Conservation (phyloP, 345 rosid genomes). For the Brassica juncea region DNA sequence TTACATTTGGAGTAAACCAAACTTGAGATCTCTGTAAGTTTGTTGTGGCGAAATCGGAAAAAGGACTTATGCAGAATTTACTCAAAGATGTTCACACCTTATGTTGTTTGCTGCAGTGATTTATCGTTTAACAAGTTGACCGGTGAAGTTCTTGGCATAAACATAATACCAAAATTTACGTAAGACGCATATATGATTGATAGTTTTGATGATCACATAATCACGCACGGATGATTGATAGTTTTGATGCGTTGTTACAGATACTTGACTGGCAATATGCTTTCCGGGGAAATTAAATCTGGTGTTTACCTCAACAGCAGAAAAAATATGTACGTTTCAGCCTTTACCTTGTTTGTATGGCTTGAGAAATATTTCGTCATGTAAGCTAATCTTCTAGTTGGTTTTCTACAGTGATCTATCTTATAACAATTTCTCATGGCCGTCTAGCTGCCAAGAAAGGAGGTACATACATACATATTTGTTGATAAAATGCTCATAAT, state of each 20-base stretch:
- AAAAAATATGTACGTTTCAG: conserved; percentile 25
- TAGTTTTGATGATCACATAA: not conserved
- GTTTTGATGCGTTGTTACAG: conserved; percentile 17
- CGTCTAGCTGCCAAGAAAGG: conserved; percentile 5
- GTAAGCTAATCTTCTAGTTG: conserved; percentile 4
- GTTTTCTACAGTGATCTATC: conserved; percentile 35
- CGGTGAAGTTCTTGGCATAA: conserved; percentile 2
- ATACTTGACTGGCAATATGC: conserved; percentile 35
- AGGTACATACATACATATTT: not conserved
- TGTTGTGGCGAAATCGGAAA: not conserved
- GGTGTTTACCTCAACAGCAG: not conserved
- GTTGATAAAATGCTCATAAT: not conserved
- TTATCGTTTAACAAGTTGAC: conserved; percentile 35
- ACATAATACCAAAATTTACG: not conserved
- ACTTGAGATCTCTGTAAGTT: conserved; percentile 18
- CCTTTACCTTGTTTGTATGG: not conserved
- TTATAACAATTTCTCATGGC: conserved; percentile 33
- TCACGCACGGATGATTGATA: not conserved
- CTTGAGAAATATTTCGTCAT: no score
- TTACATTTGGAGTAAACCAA: conserved; percentile 9
- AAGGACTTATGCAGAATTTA: not conserved
- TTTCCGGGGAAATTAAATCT: conserved; percentile 20
- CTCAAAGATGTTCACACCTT: not conserved
- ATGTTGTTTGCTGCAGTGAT: conserved; percentile 26
- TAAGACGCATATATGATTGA: conserved; percentile 9